Base-by-base conservation (phyloP, 345 rosid genomes). In the Garcia nutans region DNA sequence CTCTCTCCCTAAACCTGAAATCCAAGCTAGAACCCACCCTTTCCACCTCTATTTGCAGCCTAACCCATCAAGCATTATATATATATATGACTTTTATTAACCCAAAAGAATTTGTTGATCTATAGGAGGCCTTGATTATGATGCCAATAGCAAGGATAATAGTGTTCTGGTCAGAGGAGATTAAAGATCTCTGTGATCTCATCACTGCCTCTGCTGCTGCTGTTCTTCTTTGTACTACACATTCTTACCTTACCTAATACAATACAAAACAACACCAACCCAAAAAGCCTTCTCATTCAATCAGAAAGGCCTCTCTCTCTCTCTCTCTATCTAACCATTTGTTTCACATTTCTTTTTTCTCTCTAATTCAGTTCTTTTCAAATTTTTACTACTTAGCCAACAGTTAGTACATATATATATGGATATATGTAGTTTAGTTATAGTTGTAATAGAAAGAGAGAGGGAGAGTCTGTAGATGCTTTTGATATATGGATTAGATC, bases 161-260 rank as follows among this genome's bases (percentile, higher is more conserved):
- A 47, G 89, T 87, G 85, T 77, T 84, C 79, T 79, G 85, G 84
- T 82, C 89, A 79, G 86, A 81, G 73, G 75, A 80, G 85, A 82
- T 83, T 82, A 85, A 84, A 85, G 82, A 74, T 85, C 74, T 80
- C 79, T 85, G 77, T 84, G 85, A 65, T 76, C 80, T 88, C 87
- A 75, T 86, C 83, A 61, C 85, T 81, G 85, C 76, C 28, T 73
- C 81, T 37, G 41, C 71, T 28, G 19, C 74, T 75, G 66, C 82
- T 79, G 82, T 80, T 79, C 56, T 84, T 82, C 81, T 65, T 61
- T 82, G 77, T 79, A 76, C 79, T 74, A 47, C 60, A 24, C 58
- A 55, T 5, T n/a, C 47, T 42, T 47, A 42, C 65, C 41, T 42
- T 3, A 61, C 3, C 26, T 6, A 61, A 31, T 26, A 5, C 56